Evolutionary conservation across 2,329 filamentous ascomycete species (phyloP), one percentile per base, ranked within the genome.

Genomic region (Apiospora pterosperma): DNA sequence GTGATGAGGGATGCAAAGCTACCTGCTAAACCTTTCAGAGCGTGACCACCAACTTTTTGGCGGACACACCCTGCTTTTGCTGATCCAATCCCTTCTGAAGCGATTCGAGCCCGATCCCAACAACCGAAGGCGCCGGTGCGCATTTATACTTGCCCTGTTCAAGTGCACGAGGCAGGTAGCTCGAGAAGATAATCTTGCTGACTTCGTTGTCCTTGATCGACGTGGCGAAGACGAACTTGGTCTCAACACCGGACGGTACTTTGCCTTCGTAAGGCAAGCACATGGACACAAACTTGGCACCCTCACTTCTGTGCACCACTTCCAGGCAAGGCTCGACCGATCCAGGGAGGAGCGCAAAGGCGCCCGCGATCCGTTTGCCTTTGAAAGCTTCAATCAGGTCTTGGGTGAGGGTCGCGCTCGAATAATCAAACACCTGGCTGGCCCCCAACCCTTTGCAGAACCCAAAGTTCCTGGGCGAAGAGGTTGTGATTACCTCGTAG

Each of bases 401-500:
- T 2, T 67, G 60, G 3, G 69, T 68, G 2, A 78, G 59, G 0
- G 66, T 71, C 1, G 63, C 23, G 65, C 69, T 74, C 16, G 70
- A 73, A 69, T 83, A 81, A 69, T 84, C 81, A 67, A 82, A 80
- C 1, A 79, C 77, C 4, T 72, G 68, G 4, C 67, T 69, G 0
- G 80, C 81, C 10, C 82, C 82, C 0, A 84, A 74, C 2, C 69
- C 66, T 63, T 75, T 74, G 16, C 78, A 69, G 65, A 76, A 75
- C 3, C 75, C 75, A 59, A 79, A 78, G 68, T 84, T 83, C 48
- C 72, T 75, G 5, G 74, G 71, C 1, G 77, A 79, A 0, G 75
- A 72, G 0, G 79, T 81, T 2, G 78, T 72, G 23, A 80, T 64
- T 2, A 84, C 81, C 19, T 78, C 72, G 65, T 80, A 82, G 4